These are phyloP conservation scores for Pelagophyceae sp. DNA, from an alignment of 352 stramenopile species.

Conservation along the genomic window DNA sequence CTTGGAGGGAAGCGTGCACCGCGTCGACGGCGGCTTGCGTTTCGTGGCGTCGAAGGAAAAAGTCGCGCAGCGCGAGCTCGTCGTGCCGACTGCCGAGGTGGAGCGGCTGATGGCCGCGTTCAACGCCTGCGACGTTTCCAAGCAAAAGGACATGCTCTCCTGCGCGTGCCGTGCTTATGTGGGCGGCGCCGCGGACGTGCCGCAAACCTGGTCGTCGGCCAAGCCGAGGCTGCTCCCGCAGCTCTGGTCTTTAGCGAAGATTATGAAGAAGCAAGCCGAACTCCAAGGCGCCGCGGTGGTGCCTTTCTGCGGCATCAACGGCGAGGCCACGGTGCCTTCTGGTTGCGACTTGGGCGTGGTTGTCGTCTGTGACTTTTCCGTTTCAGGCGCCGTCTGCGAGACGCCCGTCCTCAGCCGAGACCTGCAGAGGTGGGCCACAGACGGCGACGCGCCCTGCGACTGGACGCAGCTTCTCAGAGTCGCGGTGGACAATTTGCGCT, in stretches of 20 bases:
- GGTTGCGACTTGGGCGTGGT: neutral
- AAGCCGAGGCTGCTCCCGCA: neutral
- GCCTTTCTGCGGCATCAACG: neutral
- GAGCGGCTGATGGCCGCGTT: neutral
- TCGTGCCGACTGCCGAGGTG: neutral
- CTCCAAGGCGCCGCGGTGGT: neutral
- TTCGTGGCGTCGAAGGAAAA: neutral
- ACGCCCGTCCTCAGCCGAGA: neutral
- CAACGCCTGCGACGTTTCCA: neutral
- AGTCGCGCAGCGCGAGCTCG: neutral
- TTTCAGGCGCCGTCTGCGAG: neutral
- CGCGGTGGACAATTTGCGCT: neutral
- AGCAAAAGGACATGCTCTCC: neutral
- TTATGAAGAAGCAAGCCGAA: neutral
- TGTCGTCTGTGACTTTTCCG: neutral
- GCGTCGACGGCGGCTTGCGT: neutral
- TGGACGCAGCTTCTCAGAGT: neutral
- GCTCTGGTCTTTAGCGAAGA: slow-evolving; percentile 3
- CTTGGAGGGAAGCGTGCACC: too few species aligned
- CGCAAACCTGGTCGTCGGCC: neutral
- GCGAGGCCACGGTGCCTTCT: neutral
- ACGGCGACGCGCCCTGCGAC: too few species aligned
- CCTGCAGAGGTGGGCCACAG: neutral
- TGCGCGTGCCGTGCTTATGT: slow-evolving; percentile 7
- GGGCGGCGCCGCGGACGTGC: slow-evolving; percentile 3